phyloP scores from a whole-genome alignment of 768 basidiomycete genomes.

The Lactarius trivialis region DNA sequence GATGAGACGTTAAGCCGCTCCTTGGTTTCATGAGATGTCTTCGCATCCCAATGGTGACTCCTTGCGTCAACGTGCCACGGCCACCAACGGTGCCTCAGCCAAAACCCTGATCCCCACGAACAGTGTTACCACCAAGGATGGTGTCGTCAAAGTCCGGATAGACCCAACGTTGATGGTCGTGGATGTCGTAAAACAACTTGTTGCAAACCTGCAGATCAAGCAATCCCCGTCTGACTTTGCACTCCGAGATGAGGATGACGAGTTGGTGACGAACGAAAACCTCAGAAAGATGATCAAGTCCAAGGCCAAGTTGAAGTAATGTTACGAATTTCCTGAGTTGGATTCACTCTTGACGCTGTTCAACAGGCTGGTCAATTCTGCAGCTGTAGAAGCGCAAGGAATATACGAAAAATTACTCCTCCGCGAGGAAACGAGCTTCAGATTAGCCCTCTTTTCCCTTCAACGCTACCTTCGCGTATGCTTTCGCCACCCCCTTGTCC shows the following conservation, averaged over 20 bases:
- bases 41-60: slow-evolving; percentile 12
- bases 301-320: slow-evolving; percentile 71
- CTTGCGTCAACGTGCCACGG: slow-evolving; percentile 1
- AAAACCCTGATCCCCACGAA: slow-evolving; percentile 71
- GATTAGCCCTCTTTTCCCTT: slow-evolving; percentile 66
- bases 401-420: slow-evolving; percentile 61
- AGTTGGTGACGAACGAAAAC: slow-evolving; percentile 84
- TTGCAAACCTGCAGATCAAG: slow-evolving; percentile 71
- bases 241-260: slow-evolving; percentile 74
- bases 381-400: slow-evolving; percentile 72
- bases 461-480: slow-evolving; percentile 73
- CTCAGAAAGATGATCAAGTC: slow-evolving; percentile 73
- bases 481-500: background rate
- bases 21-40: slow-evolving; percentile 14
- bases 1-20: background rate
- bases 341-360: background rate
- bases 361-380: slow-evolving; percentile 69
- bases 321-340: slow-evolving; percentile 23
- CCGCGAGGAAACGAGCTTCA: slow-evolving; percentile 54
- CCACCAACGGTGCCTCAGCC: slow-evolving; percentile 23
- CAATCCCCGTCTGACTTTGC: slow-evolving; percentile 69
- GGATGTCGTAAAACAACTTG: slow-evolving; percentile 79
- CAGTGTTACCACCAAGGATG: slow-evolving; percentile 71
- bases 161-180: slow-evolving; percentile 78
- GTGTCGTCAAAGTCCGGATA: slow-evolving; percentile 77